These are phyloP conservation scores for Setomelanomma holmii DNA, from an alignment of 2,329 filamentous ascomycete species.

Conservation along the genomic window DNA sequence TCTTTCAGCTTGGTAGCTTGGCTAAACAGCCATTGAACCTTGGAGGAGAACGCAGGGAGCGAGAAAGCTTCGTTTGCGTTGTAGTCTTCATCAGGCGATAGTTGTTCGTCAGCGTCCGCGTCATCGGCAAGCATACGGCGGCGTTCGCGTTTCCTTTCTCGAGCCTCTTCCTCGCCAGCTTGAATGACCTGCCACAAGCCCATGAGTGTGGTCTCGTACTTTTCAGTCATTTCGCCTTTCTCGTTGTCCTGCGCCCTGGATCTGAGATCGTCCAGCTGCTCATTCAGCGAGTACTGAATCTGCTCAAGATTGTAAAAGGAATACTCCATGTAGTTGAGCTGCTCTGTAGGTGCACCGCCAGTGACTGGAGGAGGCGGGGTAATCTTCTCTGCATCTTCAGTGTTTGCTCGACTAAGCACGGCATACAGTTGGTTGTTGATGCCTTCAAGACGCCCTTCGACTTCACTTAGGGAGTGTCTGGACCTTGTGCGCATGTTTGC, in stretches of 20 bases:
- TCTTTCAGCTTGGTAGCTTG: constrained; percentile 81
- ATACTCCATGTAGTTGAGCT: constrained; percentile 72
- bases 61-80: constrained; percentile 70
- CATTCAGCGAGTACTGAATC: constrained; percentile 40
- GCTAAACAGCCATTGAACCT: constrained; percentile 79
- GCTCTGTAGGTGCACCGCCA: constrained; percentile 67
- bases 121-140: constrained; percentile 57
- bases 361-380: constrained; percentile 66
- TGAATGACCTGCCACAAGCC: constrained; percentile 62
- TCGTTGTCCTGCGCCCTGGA: constrained; percentile 23
- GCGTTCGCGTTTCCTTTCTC: constrained; percentile 46
- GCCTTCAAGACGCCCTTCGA: constrained; percentile 51
- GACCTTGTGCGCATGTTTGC: constrained; percentile 35
- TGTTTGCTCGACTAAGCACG: constrained; percentile 52
- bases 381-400: constrained; percentile 60
- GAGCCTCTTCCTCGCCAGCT: constrained; percentile 51
- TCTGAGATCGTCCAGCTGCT: constrained; percentile 37
- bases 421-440: constrained; percentile 70
- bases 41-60: constrained; percentile 75
- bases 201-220: constrained; percentile 60
- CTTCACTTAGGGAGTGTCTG: constrained; percentile 35
- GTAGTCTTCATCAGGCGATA: constrained; percentile 68
- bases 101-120: constrained; percentile 64
- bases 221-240: constrained; percentile 33
- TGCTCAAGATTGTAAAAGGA: constrained; percentile 58